Evolutionary conservation across 345 rosid species (phyloP).

Genomic region (Passiflora organensis): DNA sequence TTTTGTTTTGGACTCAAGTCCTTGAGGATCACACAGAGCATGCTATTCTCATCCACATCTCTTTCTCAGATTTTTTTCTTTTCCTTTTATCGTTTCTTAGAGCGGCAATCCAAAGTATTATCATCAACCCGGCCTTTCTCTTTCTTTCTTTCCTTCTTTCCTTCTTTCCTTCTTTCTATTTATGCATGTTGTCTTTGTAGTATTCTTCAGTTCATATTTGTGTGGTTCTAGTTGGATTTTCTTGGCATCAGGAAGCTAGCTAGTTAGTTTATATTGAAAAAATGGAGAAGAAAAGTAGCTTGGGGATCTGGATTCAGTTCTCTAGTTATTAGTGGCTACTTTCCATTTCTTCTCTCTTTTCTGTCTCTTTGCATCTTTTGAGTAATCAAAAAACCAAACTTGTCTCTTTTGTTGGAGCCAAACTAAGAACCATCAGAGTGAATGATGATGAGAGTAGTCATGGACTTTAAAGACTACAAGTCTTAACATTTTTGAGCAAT

Average conservation of each 20-base stretch:
- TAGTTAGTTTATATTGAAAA: too few relatives aligned
- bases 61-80: conserved; percentile 15
- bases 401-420: conserved; percentile 81
- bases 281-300: too few relatives aligned
- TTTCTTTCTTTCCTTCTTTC: not conserved
- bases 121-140: not conserved
- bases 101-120: not conserved
- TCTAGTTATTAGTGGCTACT: conserved; percentile 1
- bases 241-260: too few relatives aligned
- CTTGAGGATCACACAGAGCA: conserved; percentile 23
- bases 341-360: conserved; percentile 12
- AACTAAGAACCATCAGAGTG: conserved; percentile 19
- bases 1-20: conserved; percentile 24
- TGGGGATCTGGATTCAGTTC: conserved; percentile 23
- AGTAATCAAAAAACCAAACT: conserved; percentile 22
- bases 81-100: conserved; percentile 21
- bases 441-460: conserved; percentile 8
- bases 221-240: too few relatives aligned
- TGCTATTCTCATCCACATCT: conserved; percentile 47
- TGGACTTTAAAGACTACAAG: not conserved
- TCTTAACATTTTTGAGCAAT: conserved; percentile 1
- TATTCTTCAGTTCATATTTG: conserved; percentile 31
- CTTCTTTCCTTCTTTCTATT: too few relatives aligned
- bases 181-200: conserved; percentile 8
- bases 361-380: conserved; percentile 21